Conservation (phyloP, 768 basidiomycete species). For the Leccinum longicurvipes region DNA sequence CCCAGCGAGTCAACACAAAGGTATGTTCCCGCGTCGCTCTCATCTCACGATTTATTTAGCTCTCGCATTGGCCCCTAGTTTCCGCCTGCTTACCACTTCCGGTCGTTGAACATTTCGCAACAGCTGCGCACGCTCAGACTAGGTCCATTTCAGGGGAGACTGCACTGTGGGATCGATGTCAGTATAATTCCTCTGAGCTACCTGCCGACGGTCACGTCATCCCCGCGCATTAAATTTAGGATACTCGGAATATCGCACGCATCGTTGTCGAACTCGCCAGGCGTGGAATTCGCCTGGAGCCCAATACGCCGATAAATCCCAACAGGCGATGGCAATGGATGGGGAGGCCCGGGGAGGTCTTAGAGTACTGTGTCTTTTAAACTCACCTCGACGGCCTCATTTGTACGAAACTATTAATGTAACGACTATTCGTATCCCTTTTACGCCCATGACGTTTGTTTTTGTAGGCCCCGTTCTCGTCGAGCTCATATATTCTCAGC, state of each 20-base stretch:
- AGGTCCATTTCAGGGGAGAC: conserved; percentile 73
- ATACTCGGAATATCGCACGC: conserved; percentile 84
- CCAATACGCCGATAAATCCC: conserved; percentile 69
- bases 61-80: no score
- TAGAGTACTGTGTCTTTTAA: conserved; percentile 41
- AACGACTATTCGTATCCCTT: neutral
- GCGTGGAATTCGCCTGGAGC: conserved; percentile 61
- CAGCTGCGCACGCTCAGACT: conserved; percentile 74
- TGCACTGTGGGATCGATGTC: conserved; percentile 90
- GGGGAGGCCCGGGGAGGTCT: conserved; percentile 68
- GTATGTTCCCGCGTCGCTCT: conserved; percentile 9
- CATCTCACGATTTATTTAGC: neutral
- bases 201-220: conserved; percentile 1
- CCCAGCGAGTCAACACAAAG: conserved; percentile 8
- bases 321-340: conserved; percentile 81
- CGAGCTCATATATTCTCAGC: neutral
- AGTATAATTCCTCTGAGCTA: conserved; percentile 32
- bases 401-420: conserved; percentile 11
- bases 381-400: neutral
- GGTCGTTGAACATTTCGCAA: conserved; percentile 61
- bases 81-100: conserved; percentile 15
- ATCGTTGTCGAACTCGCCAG: conserved; percentile 77
- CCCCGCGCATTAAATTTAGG: conserved; percentile 42
- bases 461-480: neutral
- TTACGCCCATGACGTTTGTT: neutral